Conservation (phyloP, 1,284 basidiomycete genomes). For the Rhodotorula sp. region DNA sequence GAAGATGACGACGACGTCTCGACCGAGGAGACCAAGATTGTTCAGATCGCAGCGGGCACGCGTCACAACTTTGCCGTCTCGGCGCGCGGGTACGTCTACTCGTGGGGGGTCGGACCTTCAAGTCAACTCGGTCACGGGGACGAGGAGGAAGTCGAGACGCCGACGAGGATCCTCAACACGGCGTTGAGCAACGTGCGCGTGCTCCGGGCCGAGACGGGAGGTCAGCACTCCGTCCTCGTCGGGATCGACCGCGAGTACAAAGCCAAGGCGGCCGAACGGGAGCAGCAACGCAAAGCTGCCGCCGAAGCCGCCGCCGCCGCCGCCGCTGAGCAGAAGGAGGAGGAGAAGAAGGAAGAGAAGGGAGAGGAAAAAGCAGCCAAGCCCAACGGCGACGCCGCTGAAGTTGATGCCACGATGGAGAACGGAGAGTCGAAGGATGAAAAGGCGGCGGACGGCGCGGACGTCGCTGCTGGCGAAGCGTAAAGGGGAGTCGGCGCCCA, state of each 20-base stretch:
- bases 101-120: constrained; percentile 40
- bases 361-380: not conserved
- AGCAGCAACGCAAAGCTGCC: constrained; percentile 1
- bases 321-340: not conserved
- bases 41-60: constrained; percentile 71
- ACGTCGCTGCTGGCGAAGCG: not conserved
- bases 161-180: constrained; percentile 35
- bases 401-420: not conserved
- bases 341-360: not conserved
- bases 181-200: constrained; percentile 38
- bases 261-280: constrained; percentile 5
- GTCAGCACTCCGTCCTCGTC: constrained; percentile 43
- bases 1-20: constrained; percentile 46
- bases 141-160: constrained; percentile 37
- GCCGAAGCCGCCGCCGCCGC: not conserved
- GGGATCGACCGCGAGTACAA: constrained; percentile 26
- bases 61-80: constrained; percentile 82
- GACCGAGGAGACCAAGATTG: constrained; percentile 61
- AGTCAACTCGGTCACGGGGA: constrained; percentile 43
- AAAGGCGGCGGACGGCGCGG: not conserved
- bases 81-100: constrained; percentile 34
- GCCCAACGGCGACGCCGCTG: constrained; percentile 3
- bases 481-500: not conserved
- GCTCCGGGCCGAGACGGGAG: constrained; percentile 38
- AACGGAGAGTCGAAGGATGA: no score